Evolutionary conservation across 2,329 filamentous ascomycete species (phyloP), one percentile per base, ranked within the genome.

Genomic region (Xylaria digitata): DNA sequence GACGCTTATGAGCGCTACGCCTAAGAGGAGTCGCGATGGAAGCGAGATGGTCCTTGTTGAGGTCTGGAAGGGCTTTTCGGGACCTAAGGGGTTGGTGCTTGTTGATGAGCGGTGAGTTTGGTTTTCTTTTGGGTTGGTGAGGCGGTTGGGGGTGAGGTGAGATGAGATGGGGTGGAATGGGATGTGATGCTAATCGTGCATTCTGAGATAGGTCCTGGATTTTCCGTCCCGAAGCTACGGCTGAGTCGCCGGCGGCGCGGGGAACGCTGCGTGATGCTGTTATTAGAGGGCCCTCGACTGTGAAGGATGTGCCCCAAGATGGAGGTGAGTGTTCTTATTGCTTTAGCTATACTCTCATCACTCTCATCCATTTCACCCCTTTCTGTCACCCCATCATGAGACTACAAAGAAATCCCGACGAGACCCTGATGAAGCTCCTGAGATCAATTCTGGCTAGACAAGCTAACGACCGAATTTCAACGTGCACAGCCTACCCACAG

Each of bases 41-140:
- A 82, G 85, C 37, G 86, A 87, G 68, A 90, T 91, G 88, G 81
- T 91, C 0, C 82, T 91, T 1, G 89, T 91, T 0, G 83, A 87
- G 1, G 85, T 91, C 0, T 84, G 88, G 76, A 91, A 90, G 78
- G 82, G 84, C 65, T 86, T 88, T 63, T 80, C 82, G 73, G 84
- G 84, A 43, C 80, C 82, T 6, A 71, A 80, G 21, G 88, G 86
- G 0, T 70, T 86, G 50, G 82, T 82, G 0, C 71, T 91, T 32
- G 75, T 85, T 40, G 89, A 91, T 75, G 80, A 80, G 70, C 81
- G 89, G 80, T 85, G 42, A 68, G 76, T 84, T 82, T 80, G n/a
- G n/a, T n/a, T n/a, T n/a, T n/a, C n/a, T n/a, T n/a, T n/a, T n/a
- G n/a, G n/a, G n/a, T n/a, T n/a, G n/a, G n/a, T n/a, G n/a, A n/a